These are phyloP conservation scores for Aspergillus taichungensis DNA, from an alignment of 495 filamentous ascomycete species.

Conservation along the genomic window DNA sequence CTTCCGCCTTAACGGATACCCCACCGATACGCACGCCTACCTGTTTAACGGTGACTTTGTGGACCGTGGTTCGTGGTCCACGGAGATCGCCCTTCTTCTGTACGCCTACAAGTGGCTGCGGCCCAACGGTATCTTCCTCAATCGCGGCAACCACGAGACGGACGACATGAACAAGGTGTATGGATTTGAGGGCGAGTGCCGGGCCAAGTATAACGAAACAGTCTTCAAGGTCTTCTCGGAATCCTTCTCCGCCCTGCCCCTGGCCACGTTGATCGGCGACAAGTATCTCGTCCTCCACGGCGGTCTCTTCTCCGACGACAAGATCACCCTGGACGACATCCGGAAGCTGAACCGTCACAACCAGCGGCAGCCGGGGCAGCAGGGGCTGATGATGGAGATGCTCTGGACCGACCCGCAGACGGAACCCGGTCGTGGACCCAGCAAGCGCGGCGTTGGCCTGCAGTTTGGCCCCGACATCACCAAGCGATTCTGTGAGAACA, in stretches of 20 bases:
- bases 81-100: constrained; percentile 85
- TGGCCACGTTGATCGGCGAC: constrained; percentile 84
- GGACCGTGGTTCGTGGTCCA: constrained; percentile 94
- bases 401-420: constrained; percentile 96
- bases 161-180: constrained; percentile 99
- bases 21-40: constrained; percentile 77
- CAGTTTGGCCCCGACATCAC: constrained; percentile 97
- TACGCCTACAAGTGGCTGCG: constrained; percentile 97
- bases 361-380: constrained; percentile 91
- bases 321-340: constrained; percentile 84
- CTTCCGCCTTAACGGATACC: constrained; percentile 83
- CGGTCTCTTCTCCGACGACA: constrained; percentile 96
- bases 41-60: constrained; percentile 99
- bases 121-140: constrained; percentile 84
- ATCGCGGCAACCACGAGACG: constrained; percentile 98
- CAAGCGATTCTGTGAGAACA: constrained; percentile 92
- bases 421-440: constrained; percentile 77
- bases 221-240: constrained; percentile 98
- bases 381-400: constrained; percentile 99
- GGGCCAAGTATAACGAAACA: constrained; percentile 92
- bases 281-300: constrained; percentile 94
- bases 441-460: constrained; percentile 92
- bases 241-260: constrained; percentile 87
- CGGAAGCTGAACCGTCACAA: constrained; percentile 83
- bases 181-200: constrained; percentile 97